Percentiles rank a stretch among this genome's conserved stretches.
phyloP scores from a whole-genome alignment of 1,139 yeast genomes.

The Kurtzmaniella quercitrusa region DNA sequence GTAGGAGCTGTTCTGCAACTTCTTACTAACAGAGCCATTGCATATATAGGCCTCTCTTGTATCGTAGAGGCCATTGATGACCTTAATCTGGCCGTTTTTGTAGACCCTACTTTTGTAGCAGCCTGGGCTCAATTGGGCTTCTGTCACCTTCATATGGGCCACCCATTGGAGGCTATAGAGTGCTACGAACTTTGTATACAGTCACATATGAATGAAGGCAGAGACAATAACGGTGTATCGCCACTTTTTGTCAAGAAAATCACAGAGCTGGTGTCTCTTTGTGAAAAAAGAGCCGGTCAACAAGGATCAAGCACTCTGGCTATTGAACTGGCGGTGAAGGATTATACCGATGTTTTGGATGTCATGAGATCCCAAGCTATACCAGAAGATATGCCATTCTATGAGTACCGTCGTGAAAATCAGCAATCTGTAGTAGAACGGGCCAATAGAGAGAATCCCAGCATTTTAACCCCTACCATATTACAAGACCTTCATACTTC shows the following conservation, averaged over 20 bases:
- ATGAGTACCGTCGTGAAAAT: slow-evolving; percentile 24
- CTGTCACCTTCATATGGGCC: slow-evolving; percentile 42
- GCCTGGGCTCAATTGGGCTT: slow-evolving; percentile 48
- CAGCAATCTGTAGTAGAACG: slow-evolving; percentile 28
- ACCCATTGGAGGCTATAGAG: slow-evolving; percentile 28
- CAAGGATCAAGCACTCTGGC: slow-evolving; percentile 24
- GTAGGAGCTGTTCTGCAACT: slow-evolving; percentile 26
- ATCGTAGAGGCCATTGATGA: slow-evolving; percentile 40
- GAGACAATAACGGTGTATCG: slow-evolving; percentile 19
- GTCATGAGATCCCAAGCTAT: slow-evolving; percentile 20
- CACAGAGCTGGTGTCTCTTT: slow-evolving; percentile 31
- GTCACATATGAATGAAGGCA: slow-evolving; percentile 9
- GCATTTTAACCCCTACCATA: slow-evolving; percentile 36
- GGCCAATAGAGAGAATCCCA: slow-evolving; percentile 33
- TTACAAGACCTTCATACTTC: slow-evolving; percentile 34
- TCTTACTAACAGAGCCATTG: slow-evolving; percentile 38
- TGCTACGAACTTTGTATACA: slow-evolving; percentile 33
- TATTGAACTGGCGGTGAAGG: slow-evolving; percentile 21
- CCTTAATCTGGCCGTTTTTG: slow-evolving; percentile 27
- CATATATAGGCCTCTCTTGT: slow-evolving; percentile 41
- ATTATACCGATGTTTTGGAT: slow-evolving; percentile 26
- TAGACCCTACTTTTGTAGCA: slow-evolving; percentile 34
- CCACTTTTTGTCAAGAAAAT: slow-evolving; percentile 34
- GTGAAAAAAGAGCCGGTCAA: slow-evolving; percentile 40
- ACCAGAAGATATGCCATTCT: slow-evolving; percentile 25